These are phyloP conservation scores for Gossypium rotundifolium DNA, from an alignment of 345 rosid genomes.

Conservation along the genomic window DNA sequence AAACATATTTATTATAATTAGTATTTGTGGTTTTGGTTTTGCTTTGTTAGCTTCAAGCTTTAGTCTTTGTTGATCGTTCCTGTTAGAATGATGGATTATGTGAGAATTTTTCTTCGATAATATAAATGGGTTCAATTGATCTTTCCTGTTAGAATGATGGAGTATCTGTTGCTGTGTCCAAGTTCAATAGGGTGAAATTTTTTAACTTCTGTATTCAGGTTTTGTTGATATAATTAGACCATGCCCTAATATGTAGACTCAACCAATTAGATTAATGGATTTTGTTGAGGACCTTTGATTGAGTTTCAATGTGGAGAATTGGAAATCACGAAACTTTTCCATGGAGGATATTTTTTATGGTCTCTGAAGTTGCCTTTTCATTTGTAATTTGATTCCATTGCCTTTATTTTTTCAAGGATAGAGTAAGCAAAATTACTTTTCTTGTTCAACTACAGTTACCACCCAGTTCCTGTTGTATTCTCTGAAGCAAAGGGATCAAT, in stretches of 20 bases:
- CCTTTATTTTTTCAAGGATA: background rate
- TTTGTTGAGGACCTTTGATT: background rate
- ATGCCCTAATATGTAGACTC: background rate
- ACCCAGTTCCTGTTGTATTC: slow-evolving; percentile 92
- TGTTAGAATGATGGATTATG: background rate
- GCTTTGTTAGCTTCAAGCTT: background rate
- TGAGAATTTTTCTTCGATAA: background rate
- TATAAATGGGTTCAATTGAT: background rate
- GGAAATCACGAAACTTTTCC: background rate
- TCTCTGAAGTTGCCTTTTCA: no score
- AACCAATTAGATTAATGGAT: background rate
- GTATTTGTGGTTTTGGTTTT: background rate
- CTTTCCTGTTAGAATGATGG: no score
- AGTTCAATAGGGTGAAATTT: background rate
- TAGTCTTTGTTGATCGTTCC: background rate
- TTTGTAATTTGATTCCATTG: background rate
- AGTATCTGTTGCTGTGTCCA: no score
- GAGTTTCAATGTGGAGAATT: background rate
- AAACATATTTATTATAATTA: background rate
- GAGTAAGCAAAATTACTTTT: background rate
- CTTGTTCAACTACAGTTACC: slow-evolving; percentile 56
- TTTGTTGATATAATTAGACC: background rate
- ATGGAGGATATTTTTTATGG: background rate
- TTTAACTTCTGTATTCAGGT: background rate
- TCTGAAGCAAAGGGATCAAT: slow-evolving; percentile 80